Conservation (phyloP, 345 rosid genomes). For the Heritiera littoralis region DNA sequence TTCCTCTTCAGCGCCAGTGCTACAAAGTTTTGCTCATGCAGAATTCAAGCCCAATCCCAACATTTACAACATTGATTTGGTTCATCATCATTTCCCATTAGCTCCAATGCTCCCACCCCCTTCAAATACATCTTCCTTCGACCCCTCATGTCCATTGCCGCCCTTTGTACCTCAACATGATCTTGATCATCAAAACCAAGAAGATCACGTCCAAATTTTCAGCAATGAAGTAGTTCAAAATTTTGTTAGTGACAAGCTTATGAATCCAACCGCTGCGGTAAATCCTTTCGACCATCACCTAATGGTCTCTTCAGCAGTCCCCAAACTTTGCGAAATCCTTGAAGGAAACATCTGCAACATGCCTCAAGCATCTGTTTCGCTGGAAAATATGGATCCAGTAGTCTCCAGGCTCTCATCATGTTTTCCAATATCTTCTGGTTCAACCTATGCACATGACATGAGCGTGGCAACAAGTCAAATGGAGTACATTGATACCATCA, state of each 20-base stretch:
- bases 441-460: constrained; percentile 28
- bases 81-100: constrained; percentile 24
- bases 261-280: constrained; percentile 29
- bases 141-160: constrained; percentile 36
- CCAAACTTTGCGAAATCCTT: constrained; percentile 58
- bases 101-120: constrained; percentile 16
- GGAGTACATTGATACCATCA: constrained; percentile 63
- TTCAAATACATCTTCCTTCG: constrained; percentile 24
- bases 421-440: constrained; percentile 32
- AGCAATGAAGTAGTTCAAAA: constrained; percentile 15
- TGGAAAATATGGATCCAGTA: constrained; percentile 26
- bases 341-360: constrained; percentile 37
- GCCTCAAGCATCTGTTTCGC: constrained; percentile 33
- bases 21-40: constrained; percentile 48
- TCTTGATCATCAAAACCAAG: constrained; percentile 10
- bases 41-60: constrained; percentile 38
- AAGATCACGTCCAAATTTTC: constrained; percentile 29
- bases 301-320: constrained; percentile 36
- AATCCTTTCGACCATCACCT: constrained; percentile 31
- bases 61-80: constrained; percentile 28
- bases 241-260: constrained; percentile 20
- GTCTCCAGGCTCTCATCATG: constrained; percentile 32
- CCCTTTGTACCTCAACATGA: constrained; percentile 26
- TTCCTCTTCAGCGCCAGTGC: constrained; percentile 34
- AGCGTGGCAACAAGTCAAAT: constrained; percentile 36